Conservation (phyloP, 2,329 filamentous ascomycete genomes). For the Cylindrodendrum hubeiense region DNA sequence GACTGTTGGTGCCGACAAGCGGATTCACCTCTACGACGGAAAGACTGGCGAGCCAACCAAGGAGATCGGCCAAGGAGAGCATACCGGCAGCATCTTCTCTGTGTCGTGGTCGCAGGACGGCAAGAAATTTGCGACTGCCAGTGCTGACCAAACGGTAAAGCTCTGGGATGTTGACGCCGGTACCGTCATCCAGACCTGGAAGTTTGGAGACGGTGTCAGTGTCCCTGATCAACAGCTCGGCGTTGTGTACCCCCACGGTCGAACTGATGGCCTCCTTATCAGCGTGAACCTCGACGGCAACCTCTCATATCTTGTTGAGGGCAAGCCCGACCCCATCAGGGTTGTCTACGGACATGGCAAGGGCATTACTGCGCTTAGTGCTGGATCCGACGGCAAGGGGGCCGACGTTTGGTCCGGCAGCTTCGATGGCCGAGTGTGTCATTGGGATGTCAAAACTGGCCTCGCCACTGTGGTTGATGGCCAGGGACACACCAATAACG, state of each 20-base stretch:
- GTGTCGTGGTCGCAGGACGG: conserved; percentile 92
- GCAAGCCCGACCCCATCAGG: conserved; percentile 75
- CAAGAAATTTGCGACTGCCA: conserved; percentile 88
- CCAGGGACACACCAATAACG: conserved; percentile 85
- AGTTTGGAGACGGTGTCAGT: conserved; percentile 82
- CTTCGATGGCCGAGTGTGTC: conserved; percentile 88
- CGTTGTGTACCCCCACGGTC: conserved; percentile 87
- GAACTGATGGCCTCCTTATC: conserved; percentile 89
- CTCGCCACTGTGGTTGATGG: conserved; percentile 80
- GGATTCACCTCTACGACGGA: conserved; percentile 95
- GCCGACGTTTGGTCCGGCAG: conserved; percentile 88
- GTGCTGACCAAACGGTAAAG: conserved; percentile 93
- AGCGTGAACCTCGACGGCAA: conserved; percentile 90
- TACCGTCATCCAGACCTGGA: conserved; percentile 84
- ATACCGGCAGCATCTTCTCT: conserved; percentile 93
- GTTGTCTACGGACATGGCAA: conserved; percentile 91
- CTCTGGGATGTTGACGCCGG: conserved; percentile 91
- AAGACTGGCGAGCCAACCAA: conserved; percentile 89
- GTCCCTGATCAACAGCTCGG: conserved; percentile 92
- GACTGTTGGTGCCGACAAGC: conserved; percentile 91
- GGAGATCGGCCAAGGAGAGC: conserved; percentile 84
- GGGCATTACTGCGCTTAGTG: conserved; percentile 80
- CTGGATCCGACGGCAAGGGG: conserved; percentile 61
- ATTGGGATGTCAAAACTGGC: conserved; percentile 83
- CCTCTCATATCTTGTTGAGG: conserved; percentile 87